A percentile compares a stretch with the other conserved stretches of the same genome.
These are phyloP conservation scores for Kentomonas sorsogonicus DNA, from an alignment of 208 protist genomes.

Conservation along the genomic window DNA sequence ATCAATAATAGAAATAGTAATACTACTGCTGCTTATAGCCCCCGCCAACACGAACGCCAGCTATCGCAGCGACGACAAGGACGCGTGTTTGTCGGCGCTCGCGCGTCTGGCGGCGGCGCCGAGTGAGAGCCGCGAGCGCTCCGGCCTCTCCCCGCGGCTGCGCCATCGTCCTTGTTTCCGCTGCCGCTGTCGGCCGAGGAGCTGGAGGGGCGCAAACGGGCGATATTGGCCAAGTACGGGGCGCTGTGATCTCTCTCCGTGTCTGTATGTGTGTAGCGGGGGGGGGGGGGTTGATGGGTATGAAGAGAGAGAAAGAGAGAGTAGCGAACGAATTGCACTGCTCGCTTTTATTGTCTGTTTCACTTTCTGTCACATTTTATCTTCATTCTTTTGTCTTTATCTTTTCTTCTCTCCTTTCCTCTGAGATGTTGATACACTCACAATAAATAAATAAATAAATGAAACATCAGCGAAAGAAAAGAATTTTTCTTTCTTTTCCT, in stretches of 20 bases:
- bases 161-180: conserved; percentile 2
- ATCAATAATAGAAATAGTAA: too few species aligned
- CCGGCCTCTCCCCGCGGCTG: neutral
- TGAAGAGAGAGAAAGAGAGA: too few species aligned
- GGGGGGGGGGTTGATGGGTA: too few species aligned
- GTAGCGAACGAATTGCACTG: too few species aligned
- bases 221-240: conserved; percentile 84
- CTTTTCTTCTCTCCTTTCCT: conserved; percentile 3
- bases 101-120: neutral
- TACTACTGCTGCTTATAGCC: too few species aligned
- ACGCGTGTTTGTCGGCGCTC: neutral
- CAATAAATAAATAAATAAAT: neutral
- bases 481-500: conserved; percentile 6
- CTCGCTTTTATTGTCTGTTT: conserved; percentile 9
- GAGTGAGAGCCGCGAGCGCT: neutral
- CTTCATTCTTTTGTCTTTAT: conserved; percentile 10
- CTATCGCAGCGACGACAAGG: too few species aligned
- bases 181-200: conserved; percentile 46
- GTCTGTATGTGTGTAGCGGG: too few species aligned
- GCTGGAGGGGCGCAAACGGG: conserved; percentile 89
- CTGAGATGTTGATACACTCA: conserved; percentile 3
- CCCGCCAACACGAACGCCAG: too few species aligned
- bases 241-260: conserved; percentile 11
- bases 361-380: conserved; percentile 11
- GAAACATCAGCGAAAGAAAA: too few species aligned